These are phyloP conservation scores for Hydrangea macrophylla DNA, from an alignment of 148 eudicot genomes.

Conservation along the genomic window DNA sequence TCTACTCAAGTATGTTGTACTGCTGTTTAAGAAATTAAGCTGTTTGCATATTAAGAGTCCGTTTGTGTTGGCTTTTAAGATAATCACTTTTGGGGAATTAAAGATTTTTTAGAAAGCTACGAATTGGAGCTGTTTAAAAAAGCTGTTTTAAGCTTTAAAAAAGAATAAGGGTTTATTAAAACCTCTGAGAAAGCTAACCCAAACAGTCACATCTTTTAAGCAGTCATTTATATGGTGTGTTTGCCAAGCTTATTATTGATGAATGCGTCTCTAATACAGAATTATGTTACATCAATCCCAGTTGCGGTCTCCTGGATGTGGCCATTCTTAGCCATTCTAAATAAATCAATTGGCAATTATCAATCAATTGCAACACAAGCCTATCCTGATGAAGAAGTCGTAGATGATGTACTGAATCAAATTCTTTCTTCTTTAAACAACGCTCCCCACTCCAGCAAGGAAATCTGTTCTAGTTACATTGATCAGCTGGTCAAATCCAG, in stretches of 20 bases:
- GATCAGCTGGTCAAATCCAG: conserved; percentile 45
- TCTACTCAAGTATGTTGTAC: too few species aligned
- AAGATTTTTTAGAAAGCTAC: background rate
- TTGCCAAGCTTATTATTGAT: conserved; percentile 12
- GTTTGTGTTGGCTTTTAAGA: background rate
- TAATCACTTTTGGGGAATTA: background rate
- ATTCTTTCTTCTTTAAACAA: conserved; percentile 35
- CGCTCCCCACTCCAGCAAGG: conserved; percentile 26
- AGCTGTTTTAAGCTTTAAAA: too few species aligned
- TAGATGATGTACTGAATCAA: conserved; percentile 42
- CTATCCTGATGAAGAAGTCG: conserved; percentile 32
- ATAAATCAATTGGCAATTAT: conserved; percentile 22
- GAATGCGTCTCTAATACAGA: conserved; percentile 39
- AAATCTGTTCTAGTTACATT: conserved; percentile 36
- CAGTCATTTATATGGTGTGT: background rate
- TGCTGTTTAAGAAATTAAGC: too few species aligned
- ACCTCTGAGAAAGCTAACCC: too few species aligned
- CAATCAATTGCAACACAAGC: conserved; percentile 40
- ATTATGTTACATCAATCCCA: conserved; percentile 35
- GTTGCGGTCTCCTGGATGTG: conserved; percentile 32
- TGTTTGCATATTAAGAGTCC: too few species aligned
- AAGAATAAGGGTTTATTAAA: too few species aligned
- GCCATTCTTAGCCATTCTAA: conserved; percentile 27
- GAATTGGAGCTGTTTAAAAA: too few species aligned
- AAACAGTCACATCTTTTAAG: too few species aligned